phyloP scores from a whole-genome alignment of 163 green algal species.

The Chlamydomonas reinhardtii region DNA sequence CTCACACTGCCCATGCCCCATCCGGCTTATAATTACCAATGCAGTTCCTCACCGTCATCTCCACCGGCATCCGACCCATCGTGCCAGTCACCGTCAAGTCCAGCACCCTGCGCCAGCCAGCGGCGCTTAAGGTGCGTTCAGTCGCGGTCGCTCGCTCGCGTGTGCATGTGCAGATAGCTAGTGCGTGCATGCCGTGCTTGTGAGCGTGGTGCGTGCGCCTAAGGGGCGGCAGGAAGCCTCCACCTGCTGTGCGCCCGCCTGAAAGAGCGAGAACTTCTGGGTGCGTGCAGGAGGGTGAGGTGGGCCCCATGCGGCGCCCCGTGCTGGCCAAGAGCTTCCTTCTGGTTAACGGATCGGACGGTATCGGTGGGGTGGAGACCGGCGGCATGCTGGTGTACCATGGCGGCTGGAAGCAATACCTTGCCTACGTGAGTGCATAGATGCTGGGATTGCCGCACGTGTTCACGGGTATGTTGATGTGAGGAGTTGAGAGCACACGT shows the following conservation, averaged over 20 bases:
- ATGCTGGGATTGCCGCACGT: neutral
- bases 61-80: slow-evolving; percentile 2
- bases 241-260: too few relatives aligned
- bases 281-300: neutral
- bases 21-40: too few relatives aligned
- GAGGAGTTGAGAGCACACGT: too few relatives aligned
- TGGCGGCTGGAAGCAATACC: neutral
- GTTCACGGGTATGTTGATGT: too few relatives aligned
- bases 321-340: slow-evolving; percentile 28
- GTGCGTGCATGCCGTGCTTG: too few relatives aligned
- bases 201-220: too few relatives aligned
- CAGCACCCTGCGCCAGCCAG: neutral
- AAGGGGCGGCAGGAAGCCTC: too few relatives aligned
- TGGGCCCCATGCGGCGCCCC: neutral
- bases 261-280: too few relatives aligned
- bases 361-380: slow-evolving; percentile 26
- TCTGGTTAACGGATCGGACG: slow-evolving; percentile 1
- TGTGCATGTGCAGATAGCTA: neutral
- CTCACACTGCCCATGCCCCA: too few relatives aligned
- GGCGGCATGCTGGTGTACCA: slow-evolving; percentile 6
- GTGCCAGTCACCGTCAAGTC: neutral
- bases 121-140: neutral
- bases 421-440: neutral
- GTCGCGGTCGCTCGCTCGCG: too few relatives aligned
- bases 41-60: slow-evolving; percentile 25